phyloP scores from a whole-genome alignment of 805 yeast genomes.

The Wickerhamomyces mucosus region DNA sequence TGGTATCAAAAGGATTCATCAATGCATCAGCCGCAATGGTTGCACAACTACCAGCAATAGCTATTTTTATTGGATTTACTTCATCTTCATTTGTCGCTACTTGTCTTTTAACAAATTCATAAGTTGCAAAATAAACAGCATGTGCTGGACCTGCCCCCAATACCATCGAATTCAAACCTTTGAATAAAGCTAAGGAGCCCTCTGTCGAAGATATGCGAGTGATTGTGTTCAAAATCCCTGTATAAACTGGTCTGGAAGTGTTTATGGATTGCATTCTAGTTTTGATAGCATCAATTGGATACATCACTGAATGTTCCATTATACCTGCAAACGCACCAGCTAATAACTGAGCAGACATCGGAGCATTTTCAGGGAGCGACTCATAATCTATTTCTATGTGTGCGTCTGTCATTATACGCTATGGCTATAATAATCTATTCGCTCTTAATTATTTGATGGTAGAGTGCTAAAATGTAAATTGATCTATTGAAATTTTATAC shows the following conservation, averaged over 20 bases:
- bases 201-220: conserved; percentile 75
- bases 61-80: conserved; percentile 73
- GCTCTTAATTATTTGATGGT: too few relatives aligned
- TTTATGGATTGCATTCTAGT: conserved; percentile 71
- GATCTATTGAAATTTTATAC: too few relatives aligned
- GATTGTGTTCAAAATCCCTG: conserved; percentile 55
- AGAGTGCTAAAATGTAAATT: too few relatives aligned
- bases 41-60: conserved; percentile 84
- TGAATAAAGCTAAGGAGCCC: conserved; percentile 84
- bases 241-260: conserved; percentile 11
- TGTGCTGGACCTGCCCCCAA: conserved; percentile 99
- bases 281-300: conserved; percentile 92
- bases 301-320: conserved; percentile 97
- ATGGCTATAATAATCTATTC: too few relatives aligned
- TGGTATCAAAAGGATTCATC: conserved; percentile 95
- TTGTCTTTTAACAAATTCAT: conserved; percentile 54
- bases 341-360: conserved; percentile 67
- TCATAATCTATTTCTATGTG: conserved; percentile 79
- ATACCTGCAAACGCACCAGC: conserved; percentile 99
- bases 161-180: conserved; percentile 87
- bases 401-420: too few relatives aligned
- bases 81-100: conserved; percentile 26
- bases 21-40: conserved; percentile 90
- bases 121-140: conserved; percentile 92
- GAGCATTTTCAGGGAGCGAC: conserved; percentile 79